phyloP scores from a whole-genome alignment of 2,329 filamentous ascomycete species.

The Colletotrichum shisoi region DNA sequence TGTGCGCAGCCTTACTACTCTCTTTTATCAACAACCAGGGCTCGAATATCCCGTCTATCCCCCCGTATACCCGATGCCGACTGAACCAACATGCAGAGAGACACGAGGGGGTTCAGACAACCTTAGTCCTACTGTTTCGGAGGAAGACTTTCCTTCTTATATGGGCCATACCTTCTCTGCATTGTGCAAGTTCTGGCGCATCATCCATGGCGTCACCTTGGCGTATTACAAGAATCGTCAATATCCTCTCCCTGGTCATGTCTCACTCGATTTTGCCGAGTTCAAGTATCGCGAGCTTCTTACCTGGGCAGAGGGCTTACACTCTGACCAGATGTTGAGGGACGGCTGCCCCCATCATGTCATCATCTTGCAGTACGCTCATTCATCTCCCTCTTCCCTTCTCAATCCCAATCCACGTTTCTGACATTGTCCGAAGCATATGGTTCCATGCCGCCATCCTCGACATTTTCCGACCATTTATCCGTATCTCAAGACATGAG shows the following conservation, averaged over 20 bases:
- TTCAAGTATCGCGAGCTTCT: constrained; percentile 52
- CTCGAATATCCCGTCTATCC: constrained; percentile 35
- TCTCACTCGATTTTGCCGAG: constrained; percentile 46
- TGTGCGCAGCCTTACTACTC: constrained; percentile 43
- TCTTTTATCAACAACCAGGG: constrained; percentile 49
- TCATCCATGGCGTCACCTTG: constrained; percentile 48
- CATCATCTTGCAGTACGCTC: constrained; percentile 49
- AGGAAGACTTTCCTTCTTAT: constrained; percentile 18
- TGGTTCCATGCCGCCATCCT: constrained; percentile 52
- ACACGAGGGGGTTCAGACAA: neutral
- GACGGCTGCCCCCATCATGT: constrained; percentile 48
- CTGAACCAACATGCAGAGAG: neutral
- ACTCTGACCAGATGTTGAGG: constrained; percentile 42
- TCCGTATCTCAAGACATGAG: constrained; percentile 16
- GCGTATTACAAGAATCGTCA: constrained; percentile 43
- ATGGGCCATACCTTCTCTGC: constrained; percentile 46
- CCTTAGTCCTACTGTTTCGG: neutral
- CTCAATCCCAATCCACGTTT: neutral
- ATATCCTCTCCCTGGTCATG: constrained; percentile 25
- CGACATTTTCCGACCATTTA: constrained; percentile 49
- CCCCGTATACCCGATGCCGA: constrained; percentile 42
- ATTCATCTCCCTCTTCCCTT: neutral
- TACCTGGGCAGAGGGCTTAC: constrained; percentile 49
- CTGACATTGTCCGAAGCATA: constrained; percentile 44
- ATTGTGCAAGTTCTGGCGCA: constrained; percentile 50